Base-by-base conservation (phyloP, 768 basidiomycete genomes). In the Asterophora parasitica region DNA sequence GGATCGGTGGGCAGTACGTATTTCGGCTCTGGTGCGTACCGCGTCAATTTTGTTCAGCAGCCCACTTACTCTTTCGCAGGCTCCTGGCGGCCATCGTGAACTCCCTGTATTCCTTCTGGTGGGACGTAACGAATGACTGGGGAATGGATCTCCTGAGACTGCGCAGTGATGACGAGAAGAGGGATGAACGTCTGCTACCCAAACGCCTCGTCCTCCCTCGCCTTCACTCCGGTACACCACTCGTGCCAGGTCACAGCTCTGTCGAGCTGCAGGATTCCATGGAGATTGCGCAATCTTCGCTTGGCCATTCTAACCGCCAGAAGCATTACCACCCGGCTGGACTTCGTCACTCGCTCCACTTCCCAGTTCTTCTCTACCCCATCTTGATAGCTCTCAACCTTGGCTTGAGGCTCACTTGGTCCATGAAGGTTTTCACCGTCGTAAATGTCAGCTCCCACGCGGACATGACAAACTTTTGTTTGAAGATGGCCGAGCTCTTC, bases 41-140 rank as follows among this genome's bases (percentile, higher is more conserved):
- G 11, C 16, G 1, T 26, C 7, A 27, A 34, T 30, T 44, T 15
- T 39, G 17, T 42, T 30, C 27, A 11, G 9, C 36, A 37, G 33
- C 39, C 5, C 32, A 27, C 54, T n/a, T 27, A 56, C 52, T 26
- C 26, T 34, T 16, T 6, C 15, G 7, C 48, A 95, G 92, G 93
- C 65, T 97, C 12, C 65, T 96, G 37, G 79, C 85, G 8, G 93
- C 91, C 17, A 75, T 79, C 30, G 64, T 95, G 58, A 98, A 98
- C 66, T 95, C 94, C 3, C 64, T 88, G 26, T 99, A 92, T 66
- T 94, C 93, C 2, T 98, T 95, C 65, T 99, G 92, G 90, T 99
- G 96, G 96, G 96, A 98, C 66, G 78, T 98, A 35, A 92, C 91
- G 40, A 90, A 95, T 63, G 96, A 99, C 63, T 99, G 95, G 94